Evolutionary conservation across 2,329 filamentous ascomycete species (phyloP), one percentile per base, ranked within the genome.

Genomic region (Dothidotthia symphoricarpi): DNA sequence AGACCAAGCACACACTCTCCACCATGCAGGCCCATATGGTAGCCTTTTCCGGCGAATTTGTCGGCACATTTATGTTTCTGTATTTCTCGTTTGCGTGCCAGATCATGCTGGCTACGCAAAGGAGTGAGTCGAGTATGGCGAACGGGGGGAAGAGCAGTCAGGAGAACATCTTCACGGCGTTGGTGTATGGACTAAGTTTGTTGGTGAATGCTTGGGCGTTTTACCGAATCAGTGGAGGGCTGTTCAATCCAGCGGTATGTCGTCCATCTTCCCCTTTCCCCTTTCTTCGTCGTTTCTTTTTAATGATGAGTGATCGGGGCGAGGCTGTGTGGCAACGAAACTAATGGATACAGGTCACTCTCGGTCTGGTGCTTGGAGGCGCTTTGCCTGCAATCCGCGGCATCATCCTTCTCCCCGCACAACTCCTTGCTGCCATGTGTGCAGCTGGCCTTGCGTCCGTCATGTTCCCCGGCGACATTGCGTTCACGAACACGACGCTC

Each of bases 141-240:
- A 47, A 55, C 30, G 42, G 51, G 6, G 32, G 39, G 5, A 28
- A 40, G 11, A 59, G 53, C 28, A 46, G 44, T n/a, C 43, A 49
- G 36, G 42, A 46, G 27, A 47, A 55, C 13, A 49, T 63, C 10
- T 60, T 58, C 19, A 55, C 55, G n/a, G 49, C 56, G 7, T 36
- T 64, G n/a, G 35, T 53, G 4, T 64, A 63, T 35, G 56, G 55
- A 2, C 54, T 65, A 12, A 54, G 49, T 28, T 40, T 63, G 14
- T 30, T 62, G 26, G 59, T 64, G 0, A 62, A 60, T 38, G 58
- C 51, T 0, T 65, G 59, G 61, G 51, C 57, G 0, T 64, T 65
- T 24, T 64, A 54, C 26, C 41, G 58, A 4, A 63, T 61, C n/a
- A 55, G 48, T 25, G 55, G 59, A 1, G 44, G 45, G 2, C 26